Conservation (phyloP, 2,329 filamentous ascomycete species). For the Myriosclerotinia duriaeana region DNA sequence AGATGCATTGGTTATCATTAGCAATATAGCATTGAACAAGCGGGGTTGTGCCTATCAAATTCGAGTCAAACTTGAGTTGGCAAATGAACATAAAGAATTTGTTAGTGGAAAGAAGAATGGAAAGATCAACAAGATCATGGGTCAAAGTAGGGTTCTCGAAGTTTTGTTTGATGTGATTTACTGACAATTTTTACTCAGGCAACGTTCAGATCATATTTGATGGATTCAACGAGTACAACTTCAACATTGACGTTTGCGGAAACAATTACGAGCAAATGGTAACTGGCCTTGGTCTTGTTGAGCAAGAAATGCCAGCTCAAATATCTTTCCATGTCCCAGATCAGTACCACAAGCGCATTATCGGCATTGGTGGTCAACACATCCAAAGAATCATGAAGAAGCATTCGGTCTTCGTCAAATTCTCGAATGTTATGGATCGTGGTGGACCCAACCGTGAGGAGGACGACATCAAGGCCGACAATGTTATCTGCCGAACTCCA, state of each 20-base stretch:
- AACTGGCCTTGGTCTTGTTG: constrained; percentile 85
- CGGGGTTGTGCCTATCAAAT: constrained; percentile 82
- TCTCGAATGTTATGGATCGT: constrained; percentile 98
- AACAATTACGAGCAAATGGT: constrained; percentile 92
- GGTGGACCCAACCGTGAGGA: constrained; percentile 89
- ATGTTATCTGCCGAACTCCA: constrained; percentile 96
- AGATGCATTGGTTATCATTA: constrained; percentile 89
- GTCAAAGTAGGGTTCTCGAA: constrained; percentile 61
- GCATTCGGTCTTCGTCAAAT: constrained; percentile 99
- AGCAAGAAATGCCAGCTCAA: constrained; percentile 98
- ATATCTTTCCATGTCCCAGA: constrained; percentile 99
- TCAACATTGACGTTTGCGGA: constrained; percentile 97
- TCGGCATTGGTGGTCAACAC: constrained; percentile 96
- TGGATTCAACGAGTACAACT: constrained; percentile 99
- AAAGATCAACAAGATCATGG: constrained; percentile 99
- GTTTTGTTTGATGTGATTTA: not conserved
- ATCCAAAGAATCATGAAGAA: constrained; percentile 99
- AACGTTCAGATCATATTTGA: constrained; percentile 99
- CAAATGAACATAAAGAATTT: constrained; percentile 99
- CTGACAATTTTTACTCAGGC: constrained; percentile 32
- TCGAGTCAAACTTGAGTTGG: constrained; percentile 95
- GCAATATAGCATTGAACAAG: constrained; percentile 84
- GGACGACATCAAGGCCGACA: constrained; percentile 97
- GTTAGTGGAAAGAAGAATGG: constrained; percentile 99
- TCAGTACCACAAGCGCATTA: constrained; percentile 99